A percentile compares a stretch with the other conserved stretches of the same genome.
Evolutionary conservation across 257 asterid species (phyloP).

Genomic region (Salvia miltiorrhiza): DNA sequence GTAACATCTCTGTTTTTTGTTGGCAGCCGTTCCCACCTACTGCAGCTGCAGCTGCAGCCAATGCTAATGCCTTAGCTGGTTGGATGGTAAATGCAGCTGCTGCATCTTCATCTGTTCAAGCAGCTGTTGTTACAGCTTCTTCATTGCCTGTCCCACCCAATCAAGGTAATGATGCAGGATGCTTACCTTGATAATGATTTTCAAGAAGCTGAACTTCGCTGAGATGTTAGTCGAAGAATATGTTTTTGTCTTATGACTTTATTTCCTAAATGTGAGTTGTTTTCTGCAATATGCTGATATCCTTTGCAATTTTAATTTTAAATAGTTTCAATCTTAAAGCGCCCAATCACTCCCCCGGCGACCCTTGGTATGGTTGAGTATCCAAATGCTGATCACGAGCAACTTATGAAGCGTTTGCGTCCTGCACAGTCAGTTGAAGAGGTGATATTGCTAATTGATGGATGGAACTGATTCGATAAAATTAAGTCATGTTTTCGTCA

Average conservation of each 20-base stretch:
- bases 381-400: conserved; percentile 89
- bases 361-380: conserved; percentile 90
- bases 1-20: conserved; percentile 20
- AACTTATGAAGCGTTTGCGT: conserved; percentile 88
- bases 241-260: neutral
- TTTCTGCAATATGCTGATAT: conserved; percentile 11
- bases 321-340: conserved; percentile 81
- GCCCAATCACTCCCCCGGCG: conserved; percentile 93
- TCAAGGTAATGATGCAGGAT: conserved; percentile 56
- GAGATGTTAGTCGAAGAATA: neutral
- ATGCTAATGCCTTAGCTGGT: conserved; percentile 91
- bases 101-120: conserved; percentile 96
- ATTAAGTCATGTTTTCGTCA: neutral
- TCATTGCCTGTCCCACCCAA: conserved; percentile 83
- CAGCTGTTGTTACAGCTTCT: conserved; percentile 89
- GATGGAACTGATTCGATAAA: neutral
- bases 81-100: conserved; percentile 99
- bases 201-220: conserved; percentile 17
- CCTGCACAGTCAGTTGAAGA: conserved; percentile 95
- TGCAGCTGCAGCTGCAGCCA: conserved; percentile 73
- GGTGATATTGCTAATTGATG: conserved; percentile 41
- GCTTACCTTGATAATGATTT: conserved; percentile 3
- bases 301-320: conserved; percentile 3
- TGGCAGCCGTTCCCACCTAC: conserved; percentile 90
- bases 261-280: neutral